Percentiles rank a stretch among this genome's conserved stretches.
These are phyloP conservation scores for Capronia americana DNA, from an alignment of 2,329 filamentous ascomycete species.

Conservation along the genomic window DNA sequence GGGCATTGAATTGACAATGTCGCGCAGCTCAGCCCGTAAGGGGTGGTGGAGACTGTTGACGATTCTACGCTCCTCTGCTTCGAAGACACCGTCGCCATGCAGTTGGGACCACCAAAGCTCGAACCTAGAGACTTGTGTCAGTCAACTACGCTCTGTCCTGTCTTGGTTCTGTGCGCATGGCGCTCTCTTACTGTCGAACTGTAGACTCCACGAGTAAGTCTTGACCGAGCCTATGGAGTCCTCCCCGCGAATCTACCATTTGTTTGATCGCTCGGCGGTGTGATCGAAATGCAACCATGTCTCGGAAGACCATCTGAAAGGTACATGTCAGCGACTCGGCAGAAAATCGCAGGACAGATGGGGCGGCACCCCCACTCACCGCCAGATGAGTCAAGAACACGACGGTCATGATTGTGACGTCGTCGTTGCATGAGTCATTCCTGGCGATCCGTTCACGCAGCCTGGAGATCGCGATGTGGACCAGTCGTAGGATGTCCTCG, in stretches of 20 bases:
- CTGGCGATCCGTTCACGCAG: conserved; percentile 6
- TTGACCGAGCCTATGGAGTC: neutral
- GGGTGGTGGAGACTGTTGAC: neutral
- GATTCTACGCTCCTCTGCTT: neutral
- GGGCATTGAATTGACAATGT: neutral
- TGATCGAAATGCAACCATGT: conserved; percentile 5
- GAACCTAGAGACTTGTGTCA: neutral
- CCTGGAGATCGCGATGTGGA: conserved; percentile 9
- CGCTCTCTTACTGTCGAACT: conserved; percentile 7
- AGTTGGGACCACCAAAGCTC: conserved; percentile 6
- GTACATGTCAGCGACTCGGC: too few relatives aligned
- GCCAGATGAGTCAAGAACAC: conserved; percentile 16
- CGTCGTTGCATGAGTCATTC: conserved; percentile 3
- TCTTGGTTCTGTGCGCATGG: too few relatives aligned
- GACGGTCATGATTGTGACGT: conserved; percentile 7
- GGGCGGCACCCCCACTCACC: neutral
- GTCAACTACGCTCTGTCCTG: too few relatives aligned
- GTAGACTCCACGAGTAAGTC: neutral
- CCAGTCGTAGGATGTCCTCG: neutral
- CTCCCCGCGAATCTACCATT: conserved; percentile 8
- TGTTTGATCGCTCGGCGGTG: conserved; percentile 6
- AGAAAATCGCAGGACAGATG: too few relatives aligned
- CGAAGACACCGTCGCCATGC: conserved; percentile 4
- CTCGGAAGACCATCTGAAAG: conserved; percentile 8
- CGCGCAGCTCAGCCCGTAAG: neutral